Evolutionary conservation across 257 asterid species (phyloP).

Genomic region (Nicotiana otophora): DNA sequence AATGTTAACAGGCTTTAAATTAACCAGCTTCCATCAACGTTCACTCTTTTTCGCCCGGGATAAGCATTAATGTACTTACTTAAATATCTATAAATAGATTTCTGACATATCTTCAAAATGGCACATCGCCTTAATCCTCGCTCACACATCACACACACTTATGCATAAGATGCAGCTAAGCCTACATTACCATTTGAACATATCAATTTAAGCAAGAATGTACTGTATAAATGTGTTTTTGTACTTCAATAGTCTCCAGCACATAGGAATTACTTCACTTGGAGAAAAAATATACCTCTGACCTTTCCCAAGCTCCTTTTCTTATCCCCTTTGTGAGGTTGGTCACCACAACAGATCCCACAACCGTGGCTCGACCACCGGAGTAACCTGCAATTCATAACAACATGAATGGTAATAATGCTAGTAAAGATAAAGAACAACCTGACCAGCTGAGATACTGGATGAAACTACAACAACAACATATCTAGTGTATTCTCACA

Average conservation of each 20-base stretch:
- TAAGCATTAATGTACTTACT: background rate
- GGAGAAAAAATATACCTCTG: constrained; percentile 53
- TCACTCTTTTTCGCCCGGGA: background rate
- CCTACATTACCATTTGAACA: background rate
- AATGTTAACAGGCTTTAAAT: background rate
- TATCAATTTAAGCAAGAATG: background rate
- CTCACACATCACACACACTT: background rate
- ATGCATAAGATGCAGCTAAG: background rate
- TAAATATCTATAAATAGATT: background rate
- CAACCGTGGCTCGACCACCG: constrained; percentile 68
- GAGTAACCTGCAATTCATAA: constrained; percentile 53
- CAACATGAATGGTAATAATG: background rate
- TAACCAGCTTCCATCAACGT: background rate
- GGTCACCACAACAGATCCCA: constrained; percentile 70
- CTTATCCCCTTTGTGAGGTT: constrained; percentile 64
- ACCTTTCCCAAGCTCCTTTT: constrained; percentile 75
- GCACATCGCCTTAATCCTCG: background rate
- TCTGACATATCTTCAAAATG: background rate
- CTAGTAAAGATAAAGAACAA: background rate
- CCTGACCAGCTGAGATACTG: background rate
- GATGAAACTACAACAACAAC: background rate
- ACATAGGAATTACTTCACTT: background rate
- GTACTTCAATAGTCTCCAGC: background rate
- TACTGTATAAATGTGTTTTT: background rate
- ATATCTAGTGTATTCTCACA: no score